Base-by-base conservation (phyloP, 1,284 basidiomycete genomes). In the Ustilago vetiveriae region DNA sequence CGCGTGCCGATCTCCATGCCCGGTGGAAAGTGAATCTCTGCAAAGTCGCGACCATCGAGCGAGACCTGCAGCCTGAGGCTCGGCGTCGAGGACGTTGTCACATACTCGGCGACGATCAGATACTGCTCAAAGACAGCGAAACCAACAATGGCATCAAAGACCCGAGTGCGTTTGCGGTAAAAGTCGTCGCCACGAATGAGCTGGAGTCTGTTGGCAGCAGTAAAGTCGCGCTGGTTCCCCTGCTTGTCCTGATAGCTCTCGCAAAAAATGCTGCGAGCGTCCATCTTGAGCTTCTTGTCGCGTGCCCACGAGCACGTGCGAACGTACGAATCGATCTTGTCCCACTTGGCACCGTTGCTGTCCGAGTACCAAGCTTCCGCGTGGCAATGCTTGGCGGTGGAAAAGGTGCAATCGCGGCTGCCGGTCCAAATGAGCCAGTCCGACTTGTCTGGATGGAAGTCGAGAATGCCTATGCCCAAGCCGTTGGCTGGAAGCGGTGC, bases 111-210 rank as follows among this genome's bases (percentile, higher is more conserved):
- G 21, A 97, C 94, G 36, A 98, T 88, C 76, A 98, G 85, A 82
- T 90, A 98, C 84, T 98, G 92, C 4, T 92, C 92, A 83, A 98
- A 98, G 80, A 94, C 95, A 0, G 96, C 90, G 84, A 94, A 97
- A 3, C 95, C 95, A 67, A 94, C 91, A 50, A 98, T 88, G 37
- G 89, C 85, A 44, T 92, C 87, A 78, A 98, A 98, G 24, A 98
- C 82, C 76, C 41, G 49, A 4, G 87, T 89, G 65, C 85, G 88
- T 84, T 88, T 90, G 40, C 74, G 76, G 82, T 89, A 98, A 84
- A 89, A 96, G 53, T 90, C 86, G 13, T 85, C 83, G 1, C 96
- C 95, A 7, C 88, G 87, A 29, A 96, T 86, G 44, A 98, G 84
- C 82, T 94, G 87, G 44, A 98, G 78, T 4, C 89, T 87, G 76